A percentile compares a stretch with the other conserved stretches of the same genome.
phyloP scores from a whole-genome alignment of 805 yeast genomes.

The Suhomyces kilbournensis region DNA sequence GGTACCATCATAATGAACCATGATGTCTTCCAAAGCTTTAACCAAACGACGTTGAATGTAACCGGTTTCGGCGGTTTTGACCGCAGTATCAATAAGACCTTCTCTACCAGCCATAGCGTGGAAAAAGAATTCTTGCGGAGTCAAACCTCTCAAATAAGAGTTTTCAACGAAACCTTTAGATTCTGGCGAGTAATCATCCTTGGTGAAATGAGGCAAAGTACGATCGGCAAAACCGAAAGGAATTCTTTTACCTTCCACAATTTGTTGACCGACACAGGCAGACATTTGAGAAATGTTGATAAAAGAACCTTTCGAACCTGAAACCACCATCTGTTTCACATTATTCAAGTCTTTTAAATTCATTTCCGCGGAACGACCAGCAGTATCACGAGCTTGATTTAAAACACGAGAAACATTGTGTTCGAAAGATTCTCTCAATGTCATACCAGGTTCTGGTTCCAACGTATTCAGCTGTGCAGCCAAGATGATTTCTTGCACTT shows the following conservation, averaged over 20 bases:
- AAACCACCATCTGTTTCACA: slow-evolving; percentile 98
- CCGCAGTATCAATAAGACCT: slow-evolving; percentile 99
- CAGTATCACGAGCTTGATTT: slow-evolving; percentile 98
- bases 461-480: slow-evolving; percentile 88
- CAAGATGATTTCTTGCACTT: slow-evolving; percentile 88
- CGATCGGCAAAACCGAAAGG: slow-evolving; percentile 96
- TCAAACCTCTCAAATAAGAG: slow-evolving; percentile 92
- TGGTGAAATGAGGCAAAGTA: slow-evolving; percentile 95
- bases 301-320: slow-evolving; percentile 99
- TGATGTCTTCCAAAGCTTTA: slow-evolving; percentile 93
- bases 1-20: slow-evolving; percentile 98
- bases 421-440: slow-evolving; percentile 96
- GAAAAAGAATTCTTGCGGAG: slow-evolving; percentile 98
- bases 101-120: slow-evolving; percentile 99
- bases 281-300: slow-evolving; percentile 99
- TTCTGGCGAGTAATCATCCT: slow-evolving; percentile 98
- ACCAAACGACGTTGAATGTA: slow-evolving; percentile 97
- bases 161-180: slow-evolving; percentile 98
- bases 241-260: slow-evolving; percentile 99
- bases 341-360: slow-evolving; percentile 90
- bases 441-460: slow-evolving; percentile 99
- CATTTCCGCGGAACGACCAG: slow-evolving; percentile 98
- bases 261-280: slow-evolving; percentile 99
- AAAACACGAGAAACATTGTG: slow-evolving; percentile 92
- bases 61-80: slow-evolving; percentile 98